Conservation (phyloP, 2,329 filamentous ascomycete genomes). For the Penicillium nordicum region DNA sequence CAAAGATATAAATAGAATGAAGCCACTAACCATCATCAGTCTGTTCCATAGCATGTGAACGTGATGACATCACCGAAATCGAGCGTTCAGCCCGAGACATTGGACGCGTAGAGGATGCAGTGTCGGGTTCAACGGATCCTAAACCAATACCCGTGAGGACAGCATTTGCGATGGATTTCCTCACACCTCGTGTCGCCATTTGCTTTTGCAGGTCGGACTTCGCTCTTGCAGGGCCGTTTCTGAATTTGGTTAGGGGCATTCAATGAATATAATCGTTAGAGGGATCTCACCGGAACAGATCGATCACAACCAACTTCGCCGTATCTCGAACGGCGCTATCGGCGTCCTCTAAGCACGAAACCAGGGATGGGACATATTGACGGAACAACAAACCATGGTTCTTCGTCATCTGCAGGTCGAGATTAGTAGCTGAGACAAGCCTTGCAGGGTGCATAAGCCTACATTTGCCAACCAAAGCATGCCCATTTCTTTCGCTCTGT, state of each 20-base stretch:
- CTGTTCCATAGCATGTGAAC: constrained; percentile 23
- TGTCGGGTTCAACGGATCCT: constrained; percentile 27
- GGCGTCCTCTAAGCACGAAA: constrained; percentile 84
- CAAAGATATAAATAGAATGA: not conserved
- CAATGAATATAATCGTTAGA: not conserved
- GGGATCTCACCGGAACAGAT: constrained; percentile 68
- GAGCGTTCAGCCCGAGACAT: constrained; percentile 33
- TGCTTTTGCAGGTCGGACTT: constrained; percentile 88
- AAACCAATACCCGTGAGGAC: constrained; percentile 73
- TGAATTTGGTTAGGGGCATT: constrained; percentile 32
- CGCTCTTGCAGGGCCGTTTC: constrained; percentile 73
- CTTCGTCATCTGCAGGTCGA: constrained; percentile 65
- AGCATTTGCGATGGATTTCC: constrained; percentile 77
- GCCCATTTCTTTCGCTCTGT: constrained; percentile 77
- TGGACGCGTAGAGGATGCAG: constrained; percentile 22
- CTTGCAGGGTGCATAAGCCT: constrained; percentile 23
- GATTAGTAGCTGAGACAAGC: constrained; percentile 8
- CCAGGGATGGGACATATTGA: constrained; percentile 74
- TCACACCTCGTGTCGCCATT: constrained; percentile 76
- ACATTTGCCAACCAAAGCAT: constrained; percentile 83
- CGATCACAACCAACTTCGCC: constrained; percentile 78
- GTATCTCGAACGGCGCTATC: constrained; percentile 82
- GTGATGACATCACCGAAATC: constrained; percentile 31
- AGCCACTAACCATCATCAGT: constrained; percentile 21
- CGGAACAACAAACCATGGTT: constrained; percentile 78